Evolutionary conservation across 306 rosid species (phyloP).

Genomic region (Comarum palustre): DNA sequence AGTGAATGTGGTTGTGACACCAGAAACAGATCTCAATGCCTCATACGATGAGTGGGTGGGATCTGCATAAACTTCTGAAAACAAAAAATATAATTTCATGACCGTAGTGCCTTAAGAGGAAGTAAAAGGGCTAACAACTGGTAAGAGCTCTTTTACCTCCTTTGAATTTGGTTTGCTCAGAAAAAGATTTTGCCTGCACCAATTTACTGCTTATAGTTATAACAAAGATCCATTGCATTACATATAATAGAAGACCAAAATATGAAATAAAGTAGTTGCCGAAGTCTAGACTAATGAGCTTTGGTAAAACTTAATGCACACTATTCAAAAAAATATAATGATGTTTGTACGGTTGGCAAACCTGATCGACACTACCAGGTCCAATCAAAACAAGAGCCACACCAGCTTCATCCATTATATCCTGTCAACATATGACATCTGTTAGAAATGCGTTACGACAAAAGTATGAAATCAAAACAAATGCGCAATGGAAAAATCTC

Average conservation of each 20-base stretch:
- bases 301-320: neutral
- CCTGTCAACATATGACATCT: constrained; percentile 43
- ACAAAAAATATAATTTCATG: constrained; percentile 28
- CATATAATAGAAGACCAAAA: constrained; percentile 3
- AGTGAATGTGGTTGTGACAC: constrained; percentile 72
- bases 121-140: neutral
- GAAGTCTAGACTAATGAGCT: neutral
- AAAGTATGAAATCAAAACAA: neutral
- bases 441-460: constrained; percentile 4
- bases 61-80: constrained; percentile 83
- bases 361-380: constrained; percentile 89
- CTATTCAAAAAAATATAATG: too few relatives aligned
- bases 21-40: constrained; percentile 74
- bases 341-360: too few relatives aligned
- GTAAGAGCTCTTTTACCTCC: constrained; percentile 60
- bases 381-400: constrained; percentile 87
- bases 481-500: too few relatives aligned
- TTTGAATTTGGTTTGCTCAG: constrained; percentile 68
- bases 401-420: constrained; percentile 75
- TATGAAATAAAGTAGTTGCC: constrained; percentile 3
- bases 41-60: constrained; percentile 74
- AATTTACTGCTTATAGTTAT: constrained; percentile 18
- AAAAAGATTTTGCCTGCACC: constrained; percentile 68
- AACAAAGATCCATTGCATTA: constrained; percentile 8
- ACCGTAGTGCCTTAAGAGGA: neutral